Conservation (phyloP, 352 stramenopile genomes). For the Phytophthora foliorum region DNA sequence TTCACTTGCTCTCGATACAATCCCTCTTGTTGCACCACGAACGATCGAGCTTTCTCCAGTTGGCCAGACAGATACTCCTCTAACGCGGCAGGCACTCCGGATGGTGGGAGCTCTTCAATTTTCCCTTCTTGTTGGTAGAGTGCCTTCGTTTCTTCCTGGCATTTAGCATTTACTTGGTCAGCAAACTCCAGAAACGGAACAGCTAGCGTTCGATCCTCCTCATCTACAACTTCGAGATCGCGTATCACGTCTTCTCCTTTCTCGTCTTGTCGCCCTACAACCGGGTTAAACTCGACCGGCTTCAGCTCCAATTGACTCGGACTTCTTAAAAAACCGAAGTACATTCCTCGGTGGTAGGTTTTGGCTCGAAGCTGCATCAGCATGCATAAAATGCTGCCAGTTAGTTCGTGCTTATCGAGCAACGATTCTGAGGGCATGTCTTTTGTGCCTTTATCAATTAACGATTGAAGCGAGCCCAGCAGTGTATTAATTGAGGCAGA, state of each 20-base stretch:
- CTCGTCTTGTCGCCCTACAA: conserved; percentile 16
- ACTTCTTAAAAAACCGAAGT: conserved; percentile 71
- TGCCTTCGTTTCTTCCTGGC: conserved; percentile 61
- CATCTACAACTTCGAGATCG: conserved; percentile 56
- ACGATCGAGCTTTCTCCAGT: conserved; percentile 66
- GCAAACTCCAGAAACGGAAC: conserved; percentile 64
- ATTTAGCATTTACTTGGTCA: conserved; percentile 62
- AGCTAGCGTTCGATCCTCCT: conserved; percentile 38
- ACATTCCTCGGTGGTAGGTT: conserved; percentile 66
- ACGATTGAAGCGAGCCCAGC: conserved; percentile 55
- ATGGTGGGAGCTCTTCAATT: conserved; percentile 68
- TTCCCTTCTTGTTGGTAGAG: conserved; percentile 74
- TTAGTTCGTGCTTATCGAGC: conserved; percentile 11
- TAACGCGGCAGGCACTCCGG: conserved; percentile 72
- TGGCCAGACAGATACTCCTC: conserved; percentile 77
- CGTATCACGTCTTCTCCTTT: conserved; percentile 30
- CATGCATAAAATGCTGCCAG: conserved; percentile 38
- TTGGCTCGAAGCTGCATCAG: conserved; percentile 69
- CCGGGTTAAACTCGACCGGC: conserved; percentile 42
- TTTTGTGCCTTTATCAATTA: conserved; percentile 40
- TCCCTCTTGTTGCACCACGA: conserved; percentile 62
- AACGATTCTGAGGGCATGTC: neutral
- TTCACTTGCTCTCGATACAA: conserved; percentile 72
- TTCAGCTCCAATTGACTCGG: conserved; percentile 57
- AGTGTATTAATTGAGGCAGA: conserved; percentile 74